Base-by-base conservation (phyloP, 495 filamentous ascomycete genomes). In the Podospora appendiculata region DNA sequence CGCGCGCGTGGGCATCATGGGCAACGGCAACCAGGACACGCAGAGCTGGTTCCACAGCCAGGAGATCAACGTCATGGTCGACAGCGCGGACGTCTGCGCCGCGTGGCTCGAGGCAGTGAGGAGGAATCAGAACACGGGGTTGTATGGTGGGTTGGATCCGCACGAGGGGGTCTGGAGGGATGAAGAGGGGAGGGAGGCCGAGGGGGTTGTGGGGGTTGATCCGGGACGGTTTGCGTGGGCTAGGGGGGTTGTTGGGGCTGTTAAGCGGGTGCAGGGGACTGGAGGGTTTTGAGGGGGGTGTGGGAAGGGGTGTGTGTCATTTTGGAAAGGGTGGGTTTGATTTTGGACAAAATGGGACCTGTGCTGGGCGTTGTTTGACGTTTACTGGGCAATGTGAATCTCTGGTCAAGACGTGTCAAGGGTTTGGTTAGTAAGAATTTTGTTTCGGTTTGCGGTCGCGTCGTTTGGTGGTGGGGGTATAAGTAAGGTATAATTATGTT, bases 21-120 rank as follows among this genome's bases (percentile, higher is more conserved):
- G 86, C 6, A 87, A 80, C 55, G 87, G 87, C 1, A 91, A 91
- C 60, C 81, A 87, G 59, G 87, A 91, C 50, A 89, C 87, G n/a
- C 87, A 91, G 69, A 80, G 75, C 52, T 91, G 83, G 80, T 89
- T 73, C 56, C 86, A 91, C 61, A 80, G 75, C 36, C 85, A 88
- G 64, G 87, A 91, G 61, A 75, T 86, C 50, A 91, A 91, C 58
- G 57, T 89, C 11, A 76, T 91, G 73, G 60, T 89, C 12, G 87
- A 91, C 51, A 82, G 77, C 4, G 59, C 63, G 0, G 49, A 69
- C 2, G 59, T 90, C 7, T 91, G 86, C 54, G 55, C 61, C 50
- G 65, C 68, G 36, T 90, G 87, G 86, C 70, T 76, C 14, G 79
- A 81, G 17, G 80, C 70, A 0, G 66, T 90, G 13, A 58, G 76